Conservation (phyloP, 2,329 filamentous ascomycete species). For the Hypoxylon rubiginosum region DNA sequence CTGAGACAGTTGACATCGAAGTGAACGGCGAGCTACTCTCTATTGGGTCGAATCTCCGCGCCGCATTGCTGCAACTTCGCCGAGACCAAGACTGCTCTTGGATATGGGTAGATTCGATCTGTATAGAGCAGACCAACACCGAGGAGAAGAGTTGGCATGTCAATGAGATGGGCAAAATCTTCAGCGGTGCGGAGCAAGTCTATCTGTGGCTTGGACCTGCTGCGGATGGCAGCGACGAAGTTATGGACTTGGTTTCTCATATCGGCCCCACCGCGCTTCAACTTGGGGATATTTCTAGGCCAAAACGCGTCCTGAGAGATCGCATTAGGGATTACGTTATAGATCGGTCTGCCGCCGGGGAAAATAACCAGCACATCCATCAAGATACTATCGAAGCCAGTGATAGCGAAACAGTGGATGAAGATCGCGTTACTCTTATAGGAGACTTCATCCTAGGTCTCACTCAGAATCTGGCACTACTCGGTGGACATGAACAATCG, state of each 20-base stretch:
- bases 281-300: not conserved
- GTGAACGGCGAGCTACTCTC: not conserved
- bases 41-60: not conserved
- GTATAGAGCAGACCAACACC: not conserved
- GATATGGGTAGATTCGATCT: not conserved
- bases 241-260: not conserved
- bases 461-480: not conserved
- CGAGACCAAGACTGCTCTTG: not conserved
- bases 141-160: not conserved
- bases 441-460: not conserved
- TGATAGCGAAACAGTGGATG: not conserved
- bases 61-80: not conserved
- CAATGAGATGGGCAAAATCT: not conserved
- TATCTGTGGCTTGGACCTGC: not conserved
- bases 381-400: not conserved
- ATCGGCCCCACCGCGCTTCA: not conserved
- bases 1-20: not conserved
- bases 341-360: not conserved
- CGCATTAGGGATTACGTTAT: not conserved
- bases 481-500: not conserved
- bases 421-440: not conserved
- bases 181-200: not conserved
- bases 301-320: not conserved
- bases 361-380: not conserved
- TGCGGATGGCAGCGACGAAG: not conserved